A percentile compares a stretch with the other conserved stretches of the same genome.
Conservation (phyloP, 73 alveolate genomes). For the Paramecium caudatum region DNA sequence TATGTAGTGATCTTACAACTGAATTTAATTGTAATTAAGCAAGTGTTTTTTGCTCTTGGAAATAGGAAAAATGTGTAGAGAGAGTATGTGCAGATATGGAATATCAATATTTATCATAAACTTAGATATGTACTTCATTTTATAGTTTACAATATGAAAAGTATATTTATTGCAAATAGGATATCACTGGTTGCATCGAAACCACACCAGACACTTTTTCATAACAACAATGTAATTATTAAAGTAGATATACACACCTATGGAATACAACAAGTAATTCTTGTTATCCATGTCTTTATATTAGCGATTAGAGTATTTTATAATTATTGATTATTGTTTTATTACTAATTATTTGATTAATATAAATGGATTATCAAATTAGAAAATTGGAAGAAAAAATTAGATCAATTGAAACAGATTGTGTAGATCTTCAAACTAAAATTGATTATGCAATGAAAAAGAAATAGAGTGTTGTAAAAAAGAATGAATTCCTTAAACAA, state of each 20-base stretch:
- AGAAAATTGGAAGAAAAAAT: constrained; percentile 30
- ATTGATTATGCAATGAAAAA: constrained; percentile 12
- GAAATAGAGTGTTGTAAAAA: not conserved
- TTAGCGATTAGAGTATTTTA: no score
- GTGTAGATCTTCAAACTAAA: constrained; percentile 24
- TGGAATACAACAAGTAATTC: constrained; percentile 22
- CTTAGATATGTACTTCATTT: not conserved
- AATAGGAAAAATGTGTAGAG: not conserved
- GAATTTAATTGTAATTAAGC: not conserved
- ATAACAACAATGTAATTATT: not conserved
- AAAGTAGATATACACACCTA: constrained; percentile 7
- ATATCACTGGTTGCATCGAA: constrained; percentile 4
- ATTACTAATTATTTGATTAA: no score
- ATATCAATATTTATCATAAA: not conserved
- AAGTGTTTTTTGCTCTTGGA: constrained; percentile 13
- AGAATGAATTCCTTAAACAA: constrained; percentile 34
- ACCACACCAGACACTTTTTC: not conserved
- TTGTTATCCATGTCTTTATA: constrained; percentile 36
- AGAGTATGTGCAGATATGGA: constrained; percentile 30
- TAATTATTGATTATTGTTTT: no score
- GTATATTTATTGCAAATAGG: not conserved
- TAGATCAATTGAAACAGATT: constrained; percentile 8
- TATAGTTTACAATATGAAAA: not conserved
- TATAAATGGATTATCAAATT: constrained; percentile 27
- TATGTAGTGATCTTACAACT: constrained; percentile 1